phyloP scores from a whole-genome alignment of 306 rosid genomes.

The Quercus aquifolioides region DNA sequence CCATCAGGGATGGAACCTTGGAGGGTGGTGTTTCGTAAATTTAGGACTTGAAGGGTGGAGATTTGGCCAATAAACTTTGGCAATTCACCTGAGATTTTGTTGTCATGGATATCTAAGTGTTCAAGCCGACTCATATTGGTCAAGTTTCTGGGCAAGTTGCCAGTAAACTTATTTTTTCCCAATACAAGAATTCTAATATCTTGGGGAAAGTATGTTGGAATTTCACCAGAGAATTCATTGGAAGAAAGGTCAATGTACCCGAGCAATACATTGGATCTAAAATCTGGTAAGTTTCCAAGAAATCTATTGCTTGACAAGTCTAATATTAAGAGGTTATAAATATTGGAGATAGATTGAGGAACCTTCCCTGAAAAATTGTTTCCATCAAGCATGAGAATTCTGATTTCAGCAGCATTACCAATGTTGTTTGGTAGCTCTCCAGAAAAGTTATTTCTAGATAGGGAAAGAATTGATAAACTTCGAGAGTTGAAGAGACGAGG shows the following conservation, averaged over 20 bases:
- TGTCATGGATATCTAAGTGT: conserved; percentile 28
- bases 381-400: conserved; percentile 23
- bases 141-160: conserved; percentile 22
- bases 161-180: not conserved
- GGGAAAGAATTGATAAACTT: conserved; percentile 3
- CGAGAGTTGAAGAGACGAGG: conserved; percentile 19
- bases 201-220: conserved; percentile 21
- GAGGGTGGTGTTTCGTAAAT: too few relatives aligned
- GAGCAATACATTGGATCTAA: conserved; percentile 8
- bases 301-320: conserved; percentile 27
- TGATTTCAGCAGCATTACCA: conserved; percentile 14
- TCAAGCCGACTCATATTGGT: conserved; percentile 13
- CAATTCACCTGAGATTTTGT: not conserved
- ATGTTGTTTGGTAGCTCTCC: conserved; percentile 28
- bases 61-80: not conserved
- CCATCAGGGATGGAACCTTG: too few relatives aligned
- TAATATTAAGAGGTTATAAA: conserved; percentile 21
- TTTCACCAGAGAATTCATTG: conserved; percentile 23
- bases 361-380: conserved; percentile 26
- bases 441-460: conserved; percentile 27
- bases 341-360: conserved; percentile 21
- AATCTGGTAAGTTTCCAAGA: conserved; percentile 16
- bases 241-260: conserved; percentile 24
- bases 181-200: conserved; percentile 9
- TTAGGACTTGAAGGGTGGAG: not conserved